Evolutionary conservation across 2,329 filamentous ascomycete species (phyloP), one percentile per base, ranked within the genome.

Genomic region (Penicillium nordicum): DNA sequence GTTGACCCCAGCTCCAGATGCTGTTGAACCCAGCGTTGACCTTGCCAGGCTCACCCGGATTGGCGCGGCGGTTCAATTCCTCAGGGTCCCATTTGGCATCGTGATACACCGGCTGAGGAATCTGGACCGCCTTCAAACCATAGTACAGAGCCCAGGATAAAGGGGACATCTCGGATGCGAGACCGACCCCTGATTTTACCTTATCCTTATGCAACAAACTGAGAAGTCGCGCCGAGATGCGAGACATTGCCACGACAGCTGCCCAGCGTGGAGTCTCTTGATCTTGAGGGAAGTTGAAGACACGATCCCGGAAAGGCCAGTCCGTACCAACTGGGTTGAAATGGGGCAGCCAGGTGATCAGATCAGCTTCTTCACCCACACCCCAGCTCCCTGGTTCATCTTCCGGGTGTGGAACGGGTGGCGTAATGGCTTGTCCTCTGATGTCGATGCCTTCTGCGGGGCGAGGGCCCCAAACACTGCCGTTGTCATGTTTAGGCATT

Each of bases 101-200:
- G 29, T 57, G 57, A 23, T 57, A 61, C 1, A 61, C 38, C 1
- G 59, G 59, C 10, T 55, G 54, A 10, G 59, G 59, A 2, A 61
- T 34, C 18, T 61, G 59, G 1, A 61, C 54, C 11, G 57, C 46
- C 27, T 61, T 61, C n/a, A 61, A 21, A n/a, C 59, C 59, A 51
- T 61, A 55, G 21, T 45, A 61, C 29, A 61, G 7, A 25, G 59
- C 57, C 53, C 50, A 59, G 12, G 59, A 57, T 16, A 50, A 16
- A 32, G 47, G 47, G 0, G 59, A 49, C 59, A 61, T 61, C 40
- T 61, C 59, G 16, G 59, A 61, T n/a, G 47, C 57, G 18, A 61
- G 50, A 5, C 59, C 57, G 4, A 54, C 43, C 8, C 53, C 57
- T 2, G 6, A 14, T 6, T 42, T 5, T 1, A 44, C 38, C 16